phyloP scores from a whole-genome alignment of 208 protist species.

The Leishmania guyanensis region DNA sequence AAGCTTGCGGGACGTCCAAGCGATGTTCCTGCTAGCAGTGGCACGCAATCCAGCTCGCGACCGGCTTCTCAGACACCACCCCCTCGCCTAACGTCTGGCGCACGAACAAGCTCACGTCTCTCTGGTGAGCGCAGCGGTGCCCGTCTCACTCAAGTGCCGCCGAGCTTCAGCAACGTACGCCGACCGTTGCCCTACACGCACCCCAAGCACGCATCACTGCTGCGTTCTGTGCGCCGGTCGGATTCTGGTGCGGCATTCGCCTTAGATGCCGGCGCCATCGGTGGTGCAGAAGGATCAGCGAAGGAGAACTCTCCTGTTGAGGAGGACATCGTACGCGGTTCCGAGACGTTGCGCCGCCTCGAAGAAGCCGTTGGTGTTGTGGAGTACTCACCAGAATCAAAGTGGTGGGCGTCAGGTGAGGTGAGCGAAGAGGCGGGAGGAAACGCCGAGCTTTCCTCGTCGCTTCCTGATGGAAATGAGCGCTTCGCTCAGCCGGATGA shows the following conservation, averaged over 20 bases:
- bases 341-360: conserved; percentile 27
- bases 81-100: neutral
- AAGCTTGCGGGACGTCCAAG: conserved; percentile 7
- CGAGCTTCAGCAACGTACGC: conserved; percentile 19
- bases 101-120: conserved; percentile 13
- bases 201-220: conserved; percentile 24
- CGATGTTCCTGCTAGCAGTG: conserved; percentile 14
- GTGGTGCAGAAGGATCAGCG: neutral
- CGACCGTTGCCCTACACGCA: conserved; percentile 19
- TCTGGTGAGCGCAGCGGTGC: conserved; percentile 13
- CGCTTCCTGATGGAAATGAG: neutral
- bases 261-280: neutral
- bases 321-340: conserved; percentile 10
- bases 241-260: neutral
- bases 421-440: neutral
- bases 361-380: conserved; percentile 22
- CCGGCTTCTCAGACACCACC: conserved; percentile 23
- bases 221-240: neutral
- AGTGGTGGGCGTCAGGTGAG: neutral
- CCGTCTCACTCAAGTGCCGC: conserved; percentile 15
- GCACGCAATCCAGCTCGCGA: neutral
- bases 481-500: conserved; percentile 6
- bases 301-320: conserved; percentile 22
- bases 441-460: neutral
- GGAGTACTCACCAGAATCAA: conserved; percentile 30